Base-by-base conservation (phyloP, 352 stramenopile genomes). In the Phytopythium aichiense region DNA sequence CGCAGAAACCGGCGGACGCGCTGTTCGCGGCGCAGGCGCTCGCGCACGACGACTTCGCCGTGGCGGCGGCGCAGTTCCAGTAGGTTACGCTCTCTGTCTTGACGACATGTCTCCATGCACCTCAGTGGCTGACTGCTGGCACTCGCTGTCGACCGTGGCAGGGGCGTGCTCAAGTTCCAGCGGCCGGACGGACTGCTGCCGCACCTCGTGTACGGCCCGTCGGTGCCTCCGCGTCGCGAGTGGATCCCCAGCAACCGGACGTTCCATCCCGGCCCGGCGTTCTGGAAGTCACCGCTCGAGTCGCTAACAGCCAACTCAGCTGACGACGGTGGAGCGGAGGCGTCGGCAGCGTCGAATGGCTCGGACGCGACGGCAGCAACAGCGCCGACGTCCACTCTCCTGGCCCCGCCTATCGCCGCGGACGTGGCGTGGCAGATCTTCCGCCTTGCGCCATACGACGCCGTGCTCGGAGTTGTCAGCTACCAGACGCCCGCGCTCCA, bases 401-500 rank as follows among this genome's bases (percentile, higher is more conserved):
- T 87, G 11, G 83, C 84, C 16, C 83, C 87, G 35, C 87, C 87
- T 2, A 77, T 94, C 48, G 84, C 78, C 28, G 81, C 79, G 7
- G 83, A 95, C 50, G 77, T 92, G 11, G 87, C 72, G n/a, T 90
- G 83, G 79, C 77, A 92, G 57, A 89, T 95, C 54, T 95, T 92
- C 62, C 77, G 79, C 8, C 64, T 95, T n/a, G 78, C 84, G 9
- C 87, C 87, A 33, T 88, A 89, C 50, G 87, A 95, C 49, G 88
- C 78, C 0, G 70, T 72, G 35, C 68, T 95, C 49, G 84, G 81
- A 13, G 77, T 82, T 6, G 75, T 82, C 3, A 70, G 68, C 16
- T 81, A 89, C 71, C 74, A 69, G n/a, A 73, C 67, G 0, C 74
- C 74, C 7, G 87, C 84, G 9, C 74, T 95, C 28, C 62, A 79